Evolutionary conservation across 768 basidiomycete genomes (phyloP).

Genomic region (Boletellus ananiceps): DNA sequence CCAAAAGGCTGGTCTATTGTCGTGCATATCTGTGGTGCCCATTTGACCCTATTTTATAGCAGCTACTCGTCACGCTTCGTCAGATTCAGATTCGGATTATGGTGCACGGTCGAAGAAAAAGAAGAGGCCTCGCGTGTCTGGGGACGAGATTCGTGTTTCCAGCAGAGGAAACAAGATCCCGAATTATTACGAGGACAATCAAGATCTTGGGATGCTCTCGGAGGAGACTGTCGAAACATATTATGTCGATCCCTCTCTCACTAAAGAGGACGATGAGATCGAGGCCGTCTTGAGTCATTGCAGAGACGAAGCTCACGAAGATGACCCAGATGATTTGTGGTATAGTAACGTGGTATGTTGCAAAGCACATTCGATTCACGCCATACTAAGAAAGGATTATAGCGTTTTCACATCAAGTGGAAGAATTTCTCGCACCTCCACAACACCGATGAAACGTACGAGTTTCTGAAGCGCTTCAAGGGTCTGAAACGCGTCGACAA

Average conservation of each 20-base stretch:
- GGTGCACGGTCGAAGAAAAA: conserved; percentile 85
- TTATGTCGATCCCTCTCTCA: conserved; percentile 49
- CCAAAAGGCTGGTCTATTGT: conserved; percentile 49
- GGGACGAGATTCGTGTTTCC: conserved; percentile 74
- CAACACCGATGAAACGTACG: conserved; percentile 98
- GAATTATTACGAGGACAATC: conserved; percentile 75
- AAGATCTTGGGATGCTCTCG: conserved; percentile 70
- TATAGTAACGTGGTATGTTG: conserved; percentile 75
- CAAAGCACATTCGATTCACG: not conserved
- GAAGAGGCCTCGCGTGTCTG: conserved; percentile 54
- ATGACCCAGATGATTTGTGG: conserved; percentile 78
- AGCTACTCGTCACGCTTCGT: conserved; percentile 52
- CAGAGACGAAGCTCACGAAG: conserved; percentile 76
- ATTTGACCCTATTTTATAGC: conserved; percentile 28
- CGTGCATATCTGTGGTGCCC: conserved; percentile 4
- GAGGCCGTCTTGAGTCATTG: conserved; percentile 86
- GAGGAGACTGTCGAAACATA: conserved; percentile 49
- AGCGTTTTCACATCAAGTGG: conserved; percentile 99
- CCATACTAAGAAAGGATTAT: conserved; percentile 13
- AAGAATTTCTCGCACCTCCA: conserved; percentile 97
- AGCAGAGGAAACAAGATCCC: conserved; percentile 73
- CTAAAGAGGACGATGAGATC: conserved; percentile 78
- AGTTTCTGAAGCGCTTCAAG: conserved; percentile 91
- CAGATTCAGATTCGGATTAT: conserved; percentile 86
- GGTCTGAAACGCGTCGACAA: conserved; percentile 98